Evolutionary conservation across 1,139 yeast genomes (phyloP), one percentile per base, ranked within the genome.

Genomic region (Spencermartinsiella ligniputridi): DNA sequence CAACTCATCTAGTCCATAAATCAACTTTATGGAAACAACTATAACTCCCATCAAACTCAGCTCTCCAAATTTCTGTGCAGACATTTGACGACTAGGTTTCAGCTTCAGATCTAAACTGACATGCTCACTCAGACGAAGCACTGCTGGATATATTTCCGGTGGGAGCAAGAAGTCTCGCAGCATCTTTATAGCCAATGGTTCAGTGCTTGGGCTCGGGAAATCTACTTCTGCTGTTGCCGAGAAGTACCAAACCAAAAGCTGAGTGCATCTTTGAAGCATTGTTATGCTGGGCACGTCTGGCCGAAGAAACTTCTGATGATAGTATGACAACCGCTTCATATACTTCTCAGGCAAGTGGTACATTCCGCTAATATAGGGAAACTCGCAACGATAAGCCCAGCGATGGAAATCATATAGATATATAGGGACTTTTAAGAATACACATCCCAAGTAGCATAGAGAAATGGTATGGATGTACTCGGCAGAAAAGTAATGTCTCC

Each of bases 111-210:
- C 22, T 4, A 43, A 20, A n/a, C 34, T 22, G 3, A 52, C 39
- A n/a, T 27, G 43, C 9, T 37, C 48, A 11, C 44, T 21, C 17
- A 53, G 16, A 16, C 33, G 11, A 16, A 36, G 33, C 21, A 45
- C 40, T 1, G 53, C 61, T 1, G 55, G 61, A 48, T 58, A 63
- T 2, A 67, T 52, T 35, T 61, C 63, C 2, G 69, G 67, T 3
- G 71, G 70, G 18, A 67, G 50, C 35, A 64, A 47, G 30, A 67
- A 45, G 44, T 61, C 63, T 13, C 54, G 58, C 36, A 60, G 52
- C 36, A 55, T 43, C 48, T 59, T 57, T 44, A 55, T 53, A 12
- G 57, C 32, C 20, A 68, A 48, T n/a, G 66, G 57, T 30, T 54
- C 46, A 33, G 48, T 41, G 30, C 51, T 37, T 18, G 50, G 52